Base-by-base conservation (phyloP, 192 early-diverging fungal genomes). In the Backusella mclennaniae region DNA sequence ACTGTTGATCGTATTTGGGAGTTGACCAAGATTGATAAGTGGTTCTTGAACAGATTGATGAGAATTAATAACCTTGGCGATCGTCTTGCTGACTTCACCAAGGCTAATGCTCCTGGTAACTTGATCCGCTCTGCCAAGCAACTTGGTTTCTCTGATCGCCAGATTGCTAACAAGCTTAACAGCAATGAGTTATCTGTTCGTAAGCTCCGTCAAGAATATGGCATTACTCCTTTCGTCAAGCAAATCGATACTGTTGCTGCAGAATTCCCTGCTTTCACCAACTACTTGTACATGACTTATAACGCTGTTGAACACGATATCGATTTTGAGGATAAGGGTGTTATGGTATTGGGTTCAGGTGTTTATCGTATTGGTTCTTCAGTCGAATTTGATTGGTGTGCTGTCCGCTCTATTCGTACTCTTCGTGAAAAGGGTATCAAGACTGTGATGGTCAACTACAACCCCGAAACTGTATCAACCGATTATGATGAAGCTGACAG, bases 391-490 rank as follows among this genome's bases (percentile, higher is more conserved):
- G 96, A 99, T 82, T 98, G 98, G 98, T 99, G 98, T 79, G 98
- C 94, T 44, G 98, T 99, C 66, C 92, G 94, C 42, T 93, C 95
- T 69, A 97, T 99, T 74, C 95, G 96, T 73, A 95, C 96, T 38
- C 90, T 99, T 53, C 94, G 96, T 70, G 88, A 92, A 67, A 87
- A 87, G 76, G 89, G 91, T 15, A 85, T 92, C 87, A 97, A 99
- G 89, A 98, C 98, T 17, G 87, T 99, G 80, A 99, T 99, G 98
- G 87, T 99, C 78, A 99, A 99, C 90, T 99, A 98, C 87, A 99
- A 99, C 82, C 98, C 98, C 19, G 98, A 99, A 83, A 99, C 98
- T 8, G 98, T 99, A 31, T 96, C 95, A 11, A 99, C 98, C 14
- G 98, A 99, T 88, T 99, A 95, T 73, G 98, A 99, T 80, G 98